Base-by-base conservation (phyloP, 2,329 filamentous ascomycete species). In the Pseudogymnoascus sp. region DNA sequence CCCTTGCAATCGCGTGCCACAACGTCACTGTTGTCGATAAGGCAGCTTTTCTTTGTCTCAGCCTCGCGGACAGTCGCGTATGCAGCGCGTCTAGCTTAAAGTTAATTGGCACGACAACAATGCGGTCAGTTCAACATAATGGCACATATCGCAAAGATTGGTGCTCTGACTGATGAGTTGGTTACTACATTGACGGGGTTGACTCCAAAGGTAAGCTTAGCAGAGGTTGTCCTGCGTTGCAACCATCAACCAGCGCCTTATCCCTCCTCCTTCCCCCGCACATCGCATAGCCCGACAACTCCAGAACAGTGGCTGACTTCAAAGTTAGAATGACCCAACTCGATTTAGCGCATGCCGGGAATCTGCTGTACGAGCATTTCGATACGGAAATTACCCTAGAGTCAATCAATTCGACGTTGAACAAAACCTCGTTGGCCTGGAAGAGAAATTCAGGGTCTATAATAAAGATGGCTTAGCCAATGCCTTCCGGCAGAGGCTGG, bases 381-480 rank as follows among this genome's bases (percentile, higher is more conserved):
- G 80, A 59, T 74, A 80, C 33, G 79, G 85, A 66, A 82, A 74
- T 55, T 84, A 83, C 71, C 77, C 82, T 35, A 82, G 87, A 37
- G 90, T 87, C 1, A 90, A 93, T 69, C 88, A 90, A 67, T 92
- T 92, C 70, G 85, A 89, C 48, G 83, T 92, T 18, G 77, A 82
- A 39, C 80, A 81, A 37, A 81, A 80, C 36, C 78, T 93, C 1
- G 78, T 84, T 58, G 89, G 89, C 0, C 78, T 97, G 2, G 87
- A 92, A 67, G 94, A 97, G 76, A 92, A 93, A 68, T 94, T 97
- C 68, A 83, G 86, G 33, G 81, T 97, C 61, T 81, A 90, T 58
- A 87, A 89, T 70, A 85, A 89, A 65, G 92, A 97, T 68, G 85
- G 84, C 39, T 77, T 97, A 27, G 90, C 91, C 10, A 86, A 92